Percentiles rank a stretch among this genome's conserved stretches.
Conservation (phyloP, 805 yeast species). For the Wickerhamomyces chaumierensis region DNA sequence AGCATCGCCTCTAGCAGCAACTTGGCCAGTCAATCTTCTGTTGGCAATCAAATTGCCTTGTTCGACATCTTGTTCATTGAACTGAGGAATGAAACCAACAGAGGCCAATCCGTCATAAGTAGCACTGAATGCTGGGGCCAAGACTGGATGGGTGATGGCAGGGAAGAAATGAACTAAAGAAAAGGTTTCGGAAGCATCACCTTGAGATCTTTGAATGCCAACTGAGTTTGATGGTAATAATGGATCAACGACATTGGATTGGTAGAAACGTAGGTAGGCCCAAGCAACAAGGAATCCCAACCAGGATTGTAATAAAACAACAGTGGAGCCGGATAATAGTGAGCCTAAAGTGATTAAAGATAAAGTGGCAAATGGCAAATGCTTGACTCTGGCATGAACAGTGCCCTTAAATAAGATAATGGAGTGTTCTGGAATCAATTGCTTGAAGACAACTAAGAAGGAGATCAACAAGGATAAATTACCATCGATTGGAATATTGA, state of each 20-base stretch:
- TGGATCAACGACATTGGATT: conserved; percentile 42
- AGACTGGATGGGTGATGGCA: conserved; percentile 34
- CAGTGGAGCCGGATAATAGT: conserved; percentile 21
- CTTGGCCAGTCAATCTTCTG: conserved; percentile 31
- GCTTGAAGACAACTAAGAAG: conserved; percentile 53
- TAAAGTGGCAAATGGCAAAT: conserved; percentile 41
- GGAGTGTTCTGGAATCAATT: conserved; percentile 52
- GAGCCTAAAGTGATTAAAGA: conserved; percentile 20
- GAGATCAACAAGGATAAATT: conserved; percentile 46
- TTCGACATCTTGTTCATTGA: conserved; percentile 59
- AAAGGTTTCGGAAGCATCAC: conserved; percentile 89
- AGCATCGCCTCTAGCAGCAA: conserved; percentile 1
- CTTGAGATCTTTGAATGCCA: conserved; percentile 32
- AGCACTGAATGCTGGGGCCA: conserved; percentile 39
- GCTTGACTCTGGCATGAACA: conserved; percentile 45
- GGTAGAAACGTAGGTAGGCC: conserved; percentile 71
- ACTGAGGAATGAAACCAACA: conserved; percentile 44
- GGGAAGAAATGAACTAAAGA: conserved; percentile 82
- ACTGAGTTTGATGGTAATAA: conserved; percentile 29
- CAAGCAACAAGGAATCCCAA: conserved; percentile 58
- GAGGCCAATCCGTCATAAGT: conserved; percentile 27
- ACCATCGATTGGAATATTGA: conserved; percentile 38
- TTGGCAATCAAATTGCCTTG: conserved; percentile 64
- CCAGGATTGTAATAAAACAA: conserved; percentile 47
- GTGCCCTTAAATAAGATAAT: conserved; percentile 35